Base-by-base conservation (phyloP, 176 grass and related monocot genomes). In the Cenchrus fungigraminus region DNA sequence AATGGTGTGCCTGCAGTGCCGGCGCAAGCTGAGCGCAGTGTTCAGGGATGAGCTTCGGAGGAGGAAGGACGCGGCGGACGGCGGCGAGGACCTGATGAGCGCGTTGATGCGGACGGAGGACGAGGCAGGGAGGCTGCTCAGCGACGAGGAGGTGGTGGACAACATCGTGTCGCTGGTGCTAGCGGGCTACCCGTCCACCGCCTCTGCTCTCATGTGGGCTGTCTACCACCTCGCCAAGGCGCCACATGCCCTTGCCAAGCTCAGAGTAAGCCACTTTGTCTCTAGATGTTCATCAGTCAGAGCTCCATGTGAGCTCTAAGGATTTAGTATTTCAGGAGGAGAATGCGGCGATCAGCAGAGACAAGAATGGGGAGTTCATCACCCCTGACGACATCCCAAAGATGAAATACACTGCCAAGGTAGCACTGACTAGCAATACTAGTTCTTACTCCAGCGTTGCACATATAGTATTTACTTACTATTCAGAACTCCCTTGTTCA, bases 161-260 rank as follows among this genome's bases (percentile, higher is more conserved):
- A 90, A 87, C 74, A 87, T 87, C 20, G 56, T 90, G 13, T 77
- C 79, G 4, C 65, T 82, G 14, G 25, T 90, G 4, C 0, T 86
- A 4, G 88, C 34, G 0, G 88, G 84, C 65, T 86, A 83, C 4
- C 52, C 83, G 53, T 86, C 88, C 56, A 90, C 88, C 0, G 6
- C 84, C n/a, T 50, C 14, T 14, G 55, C 79, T n/a, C 65, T 82
- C 25, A 90, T 78, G 84, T 90, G 83, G 78, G 83, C 83, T 16
- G 17, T 19, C 13, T 91, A 91, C 62, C 84, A 84, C 68, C 32
- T 87, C 0, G 51, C 86, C 19, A 88, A 88, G n/a, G 45, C 86
- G 20, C 86, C 86, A 12, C 17, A 71, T 31, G 79, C 37, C 19
- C 86, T 88, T 78, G 40, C 0, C 54, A 88, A 78, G 73, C 80